These are phyloP conservation scores for Cryptococcus sp. DNA, from an alignment of 1,284 basidiomycete species.

Conservation along the genomic window DNA sequence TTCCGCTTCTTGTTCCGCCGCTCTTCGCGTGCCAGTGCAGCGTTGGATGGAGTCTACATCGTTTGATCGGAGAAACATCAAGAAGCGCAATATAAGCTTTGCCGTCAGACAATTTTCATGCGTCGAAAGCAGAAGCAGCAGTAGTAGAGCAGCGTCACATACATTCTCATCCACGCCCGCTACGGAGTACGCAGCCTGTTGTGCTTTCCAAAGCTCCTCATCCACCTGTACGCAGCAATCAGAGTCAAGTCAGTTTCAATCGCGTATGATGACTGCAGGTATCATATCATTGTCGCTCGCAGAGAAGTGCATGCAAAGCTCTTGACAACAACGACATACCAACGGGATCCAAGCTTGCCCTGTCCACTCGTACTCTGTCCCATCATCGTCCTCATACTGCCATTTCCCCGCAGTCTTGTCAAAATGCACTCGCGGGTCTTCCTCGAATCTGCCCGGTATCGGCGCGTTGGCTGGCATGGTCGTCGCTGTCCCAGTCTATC, in stretches of 20 bases:
- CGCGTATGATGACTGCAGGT: neutral
- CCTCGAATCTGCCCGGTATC: constrained; percentile 63
- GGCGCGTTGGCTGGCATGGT: constrained; percentile 39
- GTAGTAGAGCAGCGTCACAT: constrained; percentile 41
- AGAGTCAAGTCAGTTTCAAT: neutral
- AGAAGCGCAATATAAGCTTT: neutral
- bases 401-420: constrained; percentile 75
- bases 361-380: constrained; percentile 86
- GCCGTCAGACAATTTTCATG: neutral
- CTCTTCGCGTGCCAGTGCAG: constrained; percentile 69
- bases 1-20: constrained; percentile 64
- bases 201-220: constrained; percentile 75
- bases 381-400: constrained; percentile 86
- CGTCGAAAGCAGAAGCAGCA: neutral
- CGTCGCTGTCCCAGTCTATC: neutral
- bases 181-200: constrained; percentile 90
- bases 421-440: constrained; percentile 71
- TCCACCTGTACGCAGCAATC: constrained; percentile 61
- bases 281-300: no score
- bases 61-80: neutral
- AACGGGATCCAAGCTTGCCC: constrained; percentile 79
- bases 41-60: constrained; percentile 73
- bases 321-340: constrained; percentile 57
- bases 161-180: constrained; percentile 88
- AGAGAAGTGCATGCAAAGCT: neutral